Evolutionary conservation across 148 eudicot species (phyloP).

Genomic region (Vaccinium darrowii): DNA sequence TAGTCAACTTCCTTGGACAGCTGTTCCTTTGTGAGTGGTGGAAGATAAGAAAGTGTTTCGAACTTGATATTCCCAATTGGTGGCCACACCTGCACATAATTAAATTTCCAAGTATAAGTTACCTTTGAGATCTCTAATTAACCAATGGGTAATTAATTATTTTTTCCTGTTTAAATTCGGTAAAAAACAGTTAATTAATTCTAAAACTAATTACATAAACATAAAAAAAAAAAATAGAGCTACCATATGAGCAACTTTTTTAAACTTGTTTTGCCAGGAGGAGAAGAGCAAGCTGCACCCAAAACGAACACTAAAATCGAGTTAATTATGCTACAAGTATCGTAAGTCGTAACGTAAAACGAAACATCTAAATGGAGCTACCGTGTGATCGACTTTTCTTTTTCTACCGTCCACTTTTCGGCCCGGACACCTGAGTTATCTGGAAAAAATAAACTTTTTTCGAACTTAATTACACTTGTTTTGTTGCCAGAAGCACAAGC

Average conservation of each 20-base stretch:
- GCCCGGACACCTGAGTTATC: too few species aligned
- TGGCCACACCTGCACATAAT: constrained; percentile 57
- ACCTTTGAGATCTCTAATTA: not conserved
- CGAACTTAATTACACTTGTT: not conserved
- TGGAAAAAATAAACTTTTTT: too few species aligned
- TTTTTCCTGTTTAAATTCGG: not conserved
- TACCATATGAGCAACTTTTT: not conserved
- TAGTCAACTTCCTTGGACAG: constrained; percentile 50
- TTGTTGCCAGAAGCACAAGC: not conserved
- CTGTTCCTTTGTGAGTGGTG: constrained; percentile 28
- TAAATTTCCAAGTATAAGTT: not conserved
- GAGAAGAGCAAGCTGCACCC: not conserved
- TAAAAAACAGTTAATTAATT: not conserved
- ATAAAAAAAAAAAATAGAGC: not conserved
- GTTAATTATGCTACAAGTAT: not conserved
- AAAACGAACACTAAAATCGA: not conserved
- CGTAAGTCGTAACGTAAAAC: not conserved
- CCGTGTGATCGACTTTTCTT: not conserved
- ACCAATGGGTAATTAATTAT: not conserved
- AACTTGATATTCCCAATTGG: constrained; percentile 47
- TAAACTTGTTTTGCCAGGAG: not conserved
- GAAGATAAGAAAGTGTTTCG: constrained; percentile 79
- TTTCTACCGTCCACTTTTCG: too few species aligned
- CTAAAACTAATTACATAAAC: not conserved
- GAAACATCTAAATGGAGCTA: not conserved